Evolutionary conservation across 2,329 filamentous ascomycete species (phyloP).

Genomic region (Coniella vitis): DNA sequence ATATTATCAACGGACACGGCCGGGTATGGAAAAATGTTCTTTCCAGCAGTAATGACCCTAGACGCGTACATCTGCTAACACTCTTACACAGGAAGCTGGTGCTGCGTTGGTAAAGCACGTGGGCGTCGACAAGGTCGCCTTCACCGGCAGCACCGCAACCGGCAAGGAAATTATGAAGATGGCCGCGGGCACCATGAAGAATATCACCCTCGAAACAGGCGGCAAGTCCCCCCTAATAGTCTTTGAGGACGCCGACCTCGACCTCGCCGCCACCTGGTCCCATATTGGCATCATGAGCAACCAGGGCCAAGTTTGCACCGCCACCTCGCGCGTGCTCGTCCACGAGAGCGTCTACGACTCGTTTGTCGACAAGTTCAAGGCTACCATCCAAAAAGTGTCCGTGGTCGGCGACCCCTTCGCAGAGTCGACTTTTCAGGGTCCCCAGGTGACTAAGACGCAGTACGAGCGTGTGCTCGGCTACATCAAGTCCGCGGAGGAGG

Average conservation of each 20-base stretch:
- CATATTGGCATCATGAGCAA: slow-evolving; percentile 46
- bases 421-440: slow-evolving; percentile 62
- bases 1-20: slow-evolving; percentile 64
- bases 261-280: slow-evolving; percentile 52
- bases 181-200: slow-evolving; percentile 55
- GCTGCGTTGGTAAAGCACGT: slow-evolving; percentile 57
- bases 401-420: slow-evolving; percentile 62
- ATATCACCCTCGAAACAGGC: slow-evolving; percentile 56
- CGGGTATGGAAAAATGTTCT: slow-evolving; percentile 21
- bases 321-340: slow-evolving; percentile 54
- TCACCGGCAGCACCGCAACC: slow-evolving; percentile 64
- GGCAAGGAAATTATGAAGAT: slow-evolving; percentile 67
- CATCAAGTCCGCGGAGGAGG: slow-evolving; percentile 58
- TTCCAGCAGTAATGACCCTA: neutral
- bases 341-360: slow-evolving; percentile 51
- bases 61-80: neutral
- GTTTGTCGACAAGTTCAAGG: slow-evolving; percentile 57
- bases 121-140: slow-evolving; percentile 63
- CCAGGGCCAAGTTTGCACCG: slow-evolving; percentile 55
- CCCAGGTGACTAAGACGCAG: slow-evolving; percentile 61
- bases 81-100: slow-evolving; percentile 43
- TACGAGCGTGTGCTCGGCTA: slow-evolving; percentile 62
- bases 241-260: slow-evolving; percentile 56
- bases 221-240: slow-evolving; percentile 55
- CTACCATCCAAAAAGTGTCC: slow-evolving; percentile 48